Conservation (phyloP, 2,329 filamentous ascomycete species). For the Cladophialophora immunda region DNA sequence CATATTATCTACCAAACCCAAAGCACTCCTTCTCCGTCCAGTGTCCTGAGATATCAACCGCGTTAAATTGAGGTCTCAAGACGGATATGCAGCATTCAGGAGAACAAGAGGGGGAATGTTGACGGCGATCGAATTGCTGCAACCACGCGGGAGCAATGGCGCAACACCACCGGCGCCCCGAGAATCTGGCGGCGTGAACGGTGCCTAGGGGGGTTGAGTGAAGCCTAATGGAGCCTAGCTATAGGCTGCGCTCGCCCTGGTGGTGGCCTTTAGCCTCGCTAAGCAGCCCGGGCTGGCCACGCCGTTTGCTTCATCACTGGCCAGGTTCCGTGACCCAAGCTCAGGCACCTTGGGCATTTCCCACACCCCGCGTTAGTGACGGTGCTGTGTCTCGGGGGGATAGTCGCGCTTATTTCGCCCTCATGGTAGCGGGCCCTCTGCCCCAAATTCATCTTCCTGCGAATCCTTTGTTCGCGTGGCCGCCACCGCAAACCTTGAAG, state of each 20-base stretch:
- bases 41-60: conserved; percentile 7
- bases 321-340: conserved; percentile 1
- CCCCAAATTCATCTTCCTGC: conserved; percentile 7
- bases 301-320: conserved; percentile 8
- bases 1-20: conserved; percentile 11
- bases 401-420: conserved; percentile 5
- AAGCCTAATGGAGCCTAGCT: not conserved
- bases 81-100: conserved; percentile 28
- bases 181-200: conserved; percentile 8
- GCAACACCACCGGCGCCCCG: conserved; percentile 11
- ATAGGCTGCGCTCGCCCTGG: not conserved
- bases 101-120: conserved; percentile 12
- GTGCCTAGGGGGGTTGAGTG: not conserved
- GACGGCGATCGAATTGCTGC: conserved; percentile 11
- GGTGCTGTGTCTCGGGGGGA: not conserved
- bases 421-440: not conserved
- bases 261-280: conserved; percentile 4
- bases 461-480: conserved; percentile 20
- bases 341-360: not conserved
- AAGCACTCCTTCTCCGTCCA: not conserved
- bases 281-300: not conserved
- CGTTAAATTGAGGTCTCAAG: conserved; percentile 23
- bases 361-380: not conserved
- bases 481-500: conserved; percentile 14
- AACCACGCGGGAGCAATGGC: conserved; percentile 18